Base-by-base conservation (phyloP, 2,329 filamentous ascomycete species). In the Fusarium sp. region DNA sequence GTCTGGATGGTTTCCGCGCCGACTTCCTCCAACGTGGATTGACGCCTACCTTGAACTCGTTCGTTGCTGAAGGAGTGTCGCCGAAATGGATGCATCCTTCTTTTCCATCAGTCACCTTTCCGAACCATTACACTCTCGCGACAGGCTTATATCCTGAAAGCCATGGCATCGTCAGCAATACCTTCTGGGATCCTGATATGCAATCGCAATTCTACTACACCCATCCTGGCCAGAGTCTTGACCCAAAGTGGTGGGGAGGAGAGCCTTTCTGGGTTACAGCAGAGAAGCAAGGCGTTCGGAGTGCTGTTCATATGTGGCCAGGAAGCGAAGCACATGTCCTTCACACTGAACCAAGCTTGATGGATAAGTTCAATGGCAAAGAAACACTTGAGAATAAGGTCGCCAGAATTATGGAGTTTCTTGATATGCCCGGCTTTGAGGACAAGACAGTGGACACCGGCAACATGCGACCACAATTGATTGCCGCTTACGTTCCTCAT, bases 281-380 rank as follows among this genome's bases (percentile, higher is more conserved):
- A 9, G 96, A 98, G 84, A 90, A 89, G 64, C 92, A 94, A 75
- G 93, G 93, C 10, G 86, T 97, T 37, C 89, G 90, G 64, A 91
- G 92, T 35, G 96, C 94, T 2, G 91, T 99, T 32, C 96, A 99
- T 81, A 99, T 99, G 96, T 99, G 96, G 96, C 96, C 96, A 3
- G 96, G 96, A 5, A 97, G 94, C 47, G 96, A 99, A 83, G 95
- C 95, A 10, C 92, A 94, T 80, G 93, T 97, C 69, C 87, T 90
- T 18, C 86, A 88, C n/a, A 85, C 91, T 23, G 91, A 95, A 71
- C 94, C 95, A 5, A 91, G 90, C 15, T 94, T 94, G 78, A 81
- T 98, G 54, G 96, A 98, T 83, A 92, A 91, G 77, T 99, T 89
- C 84, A 96, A 97, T 75, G 91, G 90, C 13, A 88, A 92, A 1